A percentile compares a stretch with the other conserved stretches of the same genome.
Conservation (phyloP, 73 alveolate genomes). For the Symbiodinium pilosum region DNA sequence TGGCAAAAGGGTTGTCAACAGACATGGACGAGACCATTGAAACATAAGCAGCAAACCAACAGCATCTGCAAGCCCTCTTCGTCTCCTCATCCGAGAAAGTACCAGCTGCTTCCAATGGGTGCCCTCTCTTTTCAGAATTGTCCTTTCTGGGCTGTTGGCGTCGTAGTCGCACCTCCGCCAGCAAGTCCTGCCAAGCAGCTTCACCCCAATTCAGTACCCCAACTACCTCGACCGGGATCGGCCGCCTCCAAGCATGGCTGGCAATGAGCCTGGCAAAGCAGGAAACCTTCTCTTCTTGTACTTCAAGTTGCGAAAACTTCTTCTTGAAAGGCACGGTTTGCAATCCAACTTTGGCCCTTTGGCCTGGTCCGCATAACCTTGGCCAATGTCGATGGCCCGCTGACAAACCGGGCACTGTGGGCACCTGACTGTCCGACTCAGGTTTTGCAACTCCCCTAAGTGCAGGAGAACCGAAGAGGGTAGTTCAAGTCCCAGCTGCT, state of each 20-base stretch:
- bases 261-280: neutral
- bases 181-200: neutral
- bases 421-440: neutral
- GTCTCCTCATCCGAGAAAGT: no score
- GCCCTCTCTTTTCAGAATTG: no score
- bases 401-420: neutral
- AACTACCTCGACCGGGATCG: no score
- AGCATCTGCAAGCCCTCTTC: neutral
- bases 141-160: neutral
- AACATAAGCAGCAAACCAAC: neutral
- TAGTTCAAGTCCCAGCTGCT: neutral
- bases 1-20: no score
- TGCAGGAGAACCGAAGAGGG: no score
- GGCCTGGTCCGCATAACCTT: neutral
- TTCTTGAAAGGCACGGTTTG: no score
- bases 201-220: no score
- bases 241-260: neutral
- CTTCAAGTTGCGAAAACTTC: no score
- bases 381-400: neutral
- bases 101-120: neutral
- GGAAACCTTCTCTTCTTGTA: no score
- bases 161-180: neutral
- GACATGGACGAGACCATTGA: no score
- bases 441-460: neutral
- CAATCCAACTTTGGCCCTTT: no score